phyloP scores from a whole-genome alignment of 2,329 filamentous ascomycete genomes.

The Stromatinia cepivora region DNA sequence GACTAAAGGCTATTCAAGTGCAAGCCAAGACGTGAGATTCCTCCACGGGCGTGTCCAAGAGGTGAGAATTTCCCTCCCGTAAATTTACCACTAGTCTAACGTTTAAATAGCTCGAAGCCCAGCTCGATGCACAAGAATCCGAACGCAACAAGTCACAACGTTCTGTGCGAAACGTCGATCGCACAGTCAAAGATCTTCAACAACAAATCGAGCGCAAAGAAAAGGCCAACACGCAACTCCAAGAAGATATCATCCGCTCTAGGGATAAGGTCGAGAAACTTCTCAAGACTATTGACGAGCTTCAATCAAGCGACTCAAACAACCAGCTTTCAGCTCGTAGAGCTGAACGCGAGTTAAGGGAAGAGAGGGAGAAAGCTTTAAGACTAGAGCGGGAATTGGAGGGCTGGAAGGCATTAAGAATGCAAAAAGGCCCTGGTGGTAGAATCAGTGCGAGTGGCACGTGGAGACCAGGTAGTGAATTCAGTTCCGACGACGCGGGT shows the following conservation, averaged over 20 bases:
- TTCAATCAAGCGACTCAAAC: slow-evolving; percentile 82
- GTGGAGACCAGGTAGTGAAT: slow-evolving; percentile 36
- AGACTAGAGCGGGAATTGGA: slow-evolving; percentile 87
- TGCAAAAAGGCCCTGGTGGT: slow-evolving; percentile 53
- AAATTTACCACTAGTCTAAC: slow-evolving; percentile 25
- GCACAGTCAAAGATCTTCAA: slow-evolving; percentile 89
- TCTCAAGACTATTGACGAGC: slow-evolving; percentile 86
- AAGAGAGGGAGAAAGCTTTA: slow-evolving; percentile 80
- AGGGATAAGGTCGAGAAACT: slow-evolving; percentile 91
- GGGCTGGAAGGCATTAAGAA: slow-evolving; percentile 70
- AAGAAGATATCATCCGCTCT: slow-evolving; percentile 80
- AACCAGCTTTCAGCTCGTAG: slow-evolving; percentile 80
- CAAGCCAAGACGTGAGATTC: slow-evolving; percentile 93
- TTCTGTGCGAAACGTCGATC: slow-evolving; percentile 88
- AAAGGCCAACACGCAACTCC: slow-evolving; percentile 76
- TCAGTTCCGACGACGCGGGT: slow-evolving; percentile 42
- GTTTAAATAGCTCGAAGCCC: slow-evolving; percentile 72
- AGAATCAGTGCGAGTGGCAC: slow-evolving; percentile 30
- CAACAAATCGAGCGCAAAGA: slow-evolving; percentile 90
- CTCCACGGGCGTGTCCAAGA: slow-evolving; percentile 93
- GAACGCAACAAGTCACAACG: slow-evolving; percentile 79
- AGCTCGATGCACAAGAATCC: slow-evolving; percentile 79
- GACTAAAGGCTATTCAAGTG: slow-evolving; percentile 93
- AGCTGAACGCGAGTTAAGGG: slow-evolving; percentile 84
- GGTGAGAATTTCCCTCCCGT: slow-evolving; percentile 54